phyloP scores from a whole-genome alignment of 2,329 filamentous ascomycete genomes.

The Zalaria sp. region DNA sequence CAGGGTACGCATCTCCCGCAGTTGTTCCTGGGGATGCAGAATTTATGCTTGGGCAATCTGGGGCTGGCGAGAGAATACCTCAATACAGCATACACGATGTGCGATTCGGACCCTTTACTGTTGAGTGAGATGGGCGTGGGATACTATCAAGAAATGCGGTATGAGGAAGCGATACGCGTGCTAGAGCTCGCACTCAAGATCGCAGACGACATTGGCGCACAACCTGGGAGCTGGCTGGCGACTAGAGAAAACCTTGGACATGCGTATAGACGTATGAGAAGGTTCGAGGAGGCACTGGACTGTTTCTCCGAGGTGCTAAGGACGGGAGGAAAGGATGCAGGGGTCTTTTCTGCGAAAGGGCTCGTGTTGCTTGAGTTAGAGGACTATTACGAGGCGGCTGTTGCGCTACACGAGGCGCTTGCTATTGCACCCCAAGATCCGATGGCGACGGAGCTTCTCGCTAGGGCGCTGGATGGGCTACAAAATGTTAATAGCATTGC shows the following conservation, averaged over 20 bases:
- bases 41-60: constrained; percentile 91
- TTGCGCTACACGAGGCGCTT: constrained; percentile 71
- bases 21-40: constrained; percentile 95
- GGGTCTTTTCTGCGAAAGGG: constrained; percentile 70
- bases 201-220: constrained; percentile 67
- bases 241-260: constrained; percentile 84
- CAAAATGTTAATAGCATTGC: neutral
- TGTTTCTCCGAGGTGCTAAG: constrained; percentile 82
- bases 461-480: constrained; percentile 54
- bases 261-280: constrained; percentile 59
- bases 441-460: constrained; percentile 64
- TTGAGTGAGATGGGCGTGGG: constrained; percentile 94
- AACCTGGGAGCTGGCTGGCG: constrained; percentile 68
- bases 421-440: constrained; percentile 68
- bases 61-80: constrained; percentile 87
- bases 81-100: constrained; percentile 72
- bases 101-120: constrained; percentile 73
- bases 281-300: constrained; percentile 55
- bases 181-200: constrained; percentile 68
- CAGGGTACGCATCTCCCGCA: constrained; percentile 94
- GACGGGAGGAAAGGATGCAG: constrained; percentile 59
- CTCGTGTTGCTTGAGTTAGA: constrained; percentile 70
- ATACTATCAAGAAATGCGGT: constrained; percentile 79
- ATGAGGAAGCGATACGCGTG: constrained; percentile 59
- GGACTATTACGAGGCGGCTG: constrained; percentile 61